Conservation (phyloP, 805 yeast species). For the Starmerella sirachaensis region DNA sequence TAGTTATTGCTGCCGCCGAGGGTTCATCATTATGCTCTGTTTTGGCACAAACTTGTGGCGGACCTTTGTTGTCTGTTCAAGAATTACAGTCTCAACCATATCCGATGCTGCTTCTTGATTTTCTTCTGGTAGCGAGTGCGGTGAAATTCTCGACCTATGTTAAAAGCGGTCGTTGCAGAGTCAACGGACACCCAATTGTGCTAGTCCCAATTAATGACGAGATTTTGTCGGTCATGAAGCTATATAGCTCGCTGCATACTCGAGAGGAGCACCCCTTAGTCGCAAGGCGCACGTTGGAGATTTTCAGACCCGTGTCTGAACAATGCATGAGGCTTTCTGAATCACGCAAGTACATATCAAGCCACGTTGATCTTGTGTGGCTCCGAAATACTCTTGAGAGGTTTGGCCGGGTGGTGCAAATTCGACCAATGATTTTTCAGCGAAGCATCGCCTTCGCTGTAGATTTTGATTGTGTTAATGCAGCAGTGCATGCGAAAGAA, state of each 20-base stretch:
- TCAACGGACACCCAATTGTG: constrained; percentile 3
- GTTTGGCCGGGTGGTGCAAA: constrained; percentile 15
- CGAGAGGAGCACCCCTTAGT: not conserved
- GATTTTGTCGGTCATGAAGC: not conserved
- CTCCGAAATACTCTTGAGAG: constrained; percentile 11
- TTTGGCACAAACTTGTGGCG: constrained; percentile 21
- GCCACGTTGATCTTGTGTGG: constrained; percentile 5
- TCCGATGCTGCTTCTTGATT: constrained; percentile 7
- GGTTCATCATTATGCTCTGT: constrained; percentile 5
- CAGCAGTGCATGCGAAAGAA: constrained; percentile 17
- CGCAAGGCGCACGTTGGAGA: constrained; percentile 5
- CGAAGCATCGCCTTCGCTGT: constrained; percentile 17
- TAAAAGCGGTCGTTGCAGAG: not conserved
- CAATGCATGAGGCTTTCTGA: not conserved
- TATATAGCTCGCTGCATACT: not conserved
- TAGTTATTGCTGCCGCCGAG: not conserved
- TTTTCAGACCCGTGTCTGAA: not conserved
- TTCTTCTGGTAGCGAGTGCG: constrained; percentile 3
- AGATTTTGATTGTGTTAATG: constrained; percentile 11
- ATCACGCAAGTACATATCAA: not conserved
- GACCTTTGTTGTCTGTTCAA: constrained; percentile 12
- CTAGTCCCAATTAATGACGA: not conserved
- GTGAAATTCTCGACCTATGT: constrained; percentile 3
- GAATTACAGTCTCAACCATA: not conserved
- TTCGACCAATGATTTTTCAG: constrained; percentile 21